Evolutionary conservation across 805 yeast genomes (phyloP).

Genomic region (Kazachstania psychrophila): DNA sequence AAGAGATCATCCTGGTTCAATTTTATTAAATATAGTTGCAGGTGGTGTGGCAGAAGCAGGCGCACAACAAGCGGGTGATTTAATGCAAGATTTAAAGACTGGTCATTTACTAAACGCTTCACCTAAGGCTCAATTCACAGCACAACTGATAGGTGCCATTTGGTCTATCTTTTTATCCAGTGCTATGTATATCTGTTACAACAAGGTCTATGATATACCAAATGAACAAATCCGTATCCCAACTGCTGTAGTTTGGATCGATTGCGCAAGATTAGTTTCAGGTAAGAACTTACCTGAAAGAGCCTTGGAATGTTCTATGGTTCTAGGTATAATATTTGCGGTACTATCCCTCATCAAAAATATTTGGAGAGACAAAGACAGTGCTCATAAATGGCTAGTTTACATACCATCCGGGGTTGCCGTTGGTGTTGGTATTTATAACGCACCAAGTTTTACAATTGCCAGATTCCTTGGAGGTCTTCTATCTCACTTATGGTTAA

Average conservation of each 20-base stretch:
- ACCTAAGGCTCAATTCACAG: conserved; percentile 82
- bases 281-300: conserved; percentile 84
- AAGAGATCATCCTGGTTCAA: conserved; percentile 63
- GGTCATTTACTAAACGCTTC: conserved; percentile 89
- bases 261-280: conserved; percentile 84
- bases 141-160: conserved; percentile 79
- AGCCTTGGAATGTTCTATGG: conserved; percentile 50
- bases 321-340: conserved; percentile 63
- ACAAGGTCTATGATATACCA: conserved; percentile 76
- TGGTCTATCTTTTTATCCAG: conserved; percentile 79
- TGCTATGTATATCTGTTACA: conserved; percentile 74
- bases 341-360: conserved; percentile 56
- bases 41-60: conserved; percentile 99
- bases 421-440: conserved; percentile 93
- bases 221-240: conserved; percentile 77
- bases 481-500: conserved; percentile 50
- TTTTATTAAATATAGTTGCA: conserved; percentile 77
- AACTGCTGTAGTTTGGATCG: conserved; percentile 94
- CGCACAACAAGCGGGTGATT: conserved; percentile 97
- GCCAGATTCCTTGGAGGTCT: conserved; percentile 91
- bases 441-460: conserved; percentile 84
- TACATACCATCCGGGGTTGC: conserved; percentile 92
- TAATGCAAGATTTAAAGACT: conserved; percentile 94
- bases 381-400: conserved; percentile 32
- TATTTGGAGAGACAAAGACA: conserved; percentile 36